phyloP scores from a whole-genome alignment of 768 basidiomycete genomes.

The Serendipita sp. region DNA sequence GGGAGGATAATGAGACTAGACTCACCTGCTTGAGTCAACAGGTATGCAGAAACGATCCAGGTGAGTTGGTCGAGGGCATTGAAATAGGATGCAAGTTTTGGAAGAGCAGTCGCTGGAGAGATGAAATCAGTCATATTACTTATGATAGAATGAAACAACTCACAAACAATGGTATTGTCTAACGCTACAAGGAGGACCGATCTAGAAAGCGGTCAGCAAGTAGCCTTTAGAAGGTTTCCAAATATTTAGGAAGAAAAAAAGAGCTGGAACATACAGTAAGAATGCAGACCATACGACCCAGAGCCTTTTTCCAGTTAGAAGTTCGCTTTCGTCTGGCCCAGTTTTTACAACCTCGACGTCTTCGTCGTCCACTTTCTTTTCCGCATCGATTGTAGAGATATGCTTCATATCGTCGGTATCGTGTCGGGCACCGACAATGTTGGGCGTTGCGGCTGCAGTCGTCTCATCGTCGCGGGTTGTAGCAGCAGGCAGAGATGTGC shows the following conservation, averaged over 20 bases:
- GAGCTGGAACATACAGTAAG: neutral
- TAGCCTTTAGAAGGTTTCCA: neutral
- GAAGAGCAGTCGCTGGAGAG: constrained; percentile 17
- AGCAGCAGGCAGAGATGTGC: too few species aligned
- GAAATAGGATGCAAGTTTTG: constrained; percentile 20
- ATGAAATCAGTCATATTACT: neutral
- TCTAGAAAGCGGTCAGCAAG: neutral
- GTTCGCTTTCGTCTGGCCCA: neutral
- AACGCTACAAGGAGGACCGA: constrained; percentile 19
- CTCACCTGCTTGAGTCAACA: constrained; percentile 16
- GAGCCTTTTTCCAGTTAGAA: neutral
- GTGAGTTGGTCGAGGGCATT: constrained; percentile 17
- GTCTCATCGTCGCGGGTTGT: neutral
- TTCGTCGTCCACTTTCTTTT: neutral
- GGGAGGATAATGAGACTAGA: neutral
- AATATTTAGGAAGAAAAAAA: neutral
- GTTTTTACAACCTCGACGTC: neutral
- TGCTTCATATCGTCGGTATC: neutral
- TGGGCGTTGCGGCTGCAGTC: neutral
- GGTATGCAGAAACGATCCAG: constrained; percentile 15
- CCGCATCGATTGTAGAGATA: neutral
- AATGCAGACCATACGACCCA: neutral
- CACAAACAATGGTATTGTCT: constrained; percentile 25
- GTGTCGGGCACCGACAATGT: neutral
- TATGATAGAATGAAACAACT: neutral